Base-by-base conservation (phyloP, 495 filamentous ascomycete species). In the Barbatosphaeria neglecta region DNA sequence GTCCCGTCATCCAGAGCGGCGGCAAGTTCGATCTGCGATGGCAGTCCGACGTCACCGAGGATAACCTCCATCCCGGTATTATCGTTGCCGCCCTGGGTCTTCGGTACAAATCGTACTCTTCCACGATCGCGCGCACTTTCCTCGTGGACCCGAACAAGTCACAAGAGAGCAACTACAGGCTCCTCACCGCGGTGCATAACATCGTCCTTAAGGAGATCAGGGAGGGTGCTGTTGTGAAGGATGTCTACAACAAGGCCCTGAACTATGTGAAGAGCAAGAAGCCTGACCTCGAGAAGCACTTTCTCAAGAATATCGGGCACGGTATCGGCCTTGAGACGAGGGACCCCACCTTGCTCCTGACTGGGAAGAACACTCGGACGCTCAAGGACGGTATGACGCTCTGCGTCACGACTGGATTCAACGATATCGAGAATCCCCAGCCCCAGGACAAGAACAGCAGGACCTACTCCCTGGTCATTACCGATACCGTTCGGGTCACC, bases 351-450 rank as follows among this genome's bases (percentile, higher is more conserved):
- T 74, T 97, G 47, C 58, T 88, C 4, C 70, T 99, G 23, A 95
- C 84, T 57, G 82, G 70, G 45, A 96, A 96, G 66, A 95, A 86
- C 60, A 78, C 69, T 20, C 73, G 89, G 13, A 73, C 78, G 22
- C 63, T 99, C 43, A 92, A 87, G 60, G 93, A 95, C 59, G 93
- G 93, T 52, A 99, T 97, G 92, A 97, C 93, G 4, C 73, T 99
- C 37, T 83, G 80, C 56, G 74, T 99, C 51, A 87, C 82, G 8
- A 83, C 90, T 33, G 89, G 92, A 1, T 83, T 99, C 63, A 82
- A 73, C 45, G 90, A 96, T 58, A 72, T 99, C 18, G 76, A 86
- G 57, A 93, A 98, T 52, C 74, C 80, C 8, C 78, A 80, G 17
- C 75, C 86, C 0, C 86, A 89, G 60, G 87, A 92, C 53, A 86